Conservation (phyloP, 1,284 basidiomycete genomes). For the Ganoderma leucocontextum region DNA sequence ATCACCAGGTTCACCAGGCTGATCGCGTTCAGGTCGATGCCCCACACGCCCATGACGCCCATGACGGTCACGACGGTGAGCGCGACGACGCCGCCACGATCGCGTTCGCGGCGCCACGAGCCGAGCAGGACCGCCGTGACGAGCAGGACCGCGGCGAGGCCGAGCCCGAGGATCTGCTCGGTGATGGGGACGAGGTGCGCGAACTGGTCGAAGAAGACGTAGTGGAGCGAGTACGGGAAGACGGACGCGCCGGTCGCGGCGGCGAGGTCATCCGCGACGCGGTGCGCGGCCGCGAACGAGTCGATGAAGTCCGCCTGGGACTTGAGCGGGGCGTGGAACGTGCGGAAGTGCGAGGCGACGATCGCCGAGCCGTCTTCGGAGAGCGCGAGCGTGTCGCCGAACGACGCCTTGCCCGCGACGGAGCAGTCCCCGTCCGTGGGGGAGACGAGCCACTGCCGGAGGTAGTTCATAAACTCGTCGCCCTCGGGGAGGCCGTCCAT, state of each 20-base stretch:
- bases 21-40: constrained; percentile 93
- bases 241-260: constrained; percentile 76
- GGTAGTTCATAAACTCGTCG: constrained; percentile 89
- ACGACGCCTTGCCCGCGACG: constrained; percentile 89
- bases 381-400: constrained; percentile 81
- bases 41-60: constrained; percentile 95
- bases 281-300: constrained; percentile 85
- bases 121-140: constrained; percentile 90
- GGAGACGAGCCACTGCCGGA: constrained; percentile 88
- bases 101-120: constrained; percentile 88
- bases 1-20: constrained; percentile 97
- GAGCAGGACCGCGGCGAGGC: constrained; percentile 83
- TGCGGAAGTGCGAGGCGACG: constrained; percentile 89
- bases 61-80: constrained; percentile 88
- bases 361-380: constrained; percentile 61
- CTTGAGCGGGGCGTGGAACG: constrained; percentile 91
- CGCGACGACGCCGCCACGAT: constrained; percentile 89
- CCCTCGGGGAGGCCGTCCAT: constrained; percentile 92
- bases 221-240: constrained; percentile 96
- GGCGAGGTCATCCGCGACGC: constrained; percentile 90
- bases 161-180: constrained; percentile 87
- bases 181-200: constrained; percentile 88
- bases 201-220: constrained; percentile 98
- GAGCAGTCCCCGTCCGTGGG: constrained; percentile 93
- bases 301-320: constrained; percentile 93